Evolutionary conservation across 108 stramenopile genomes (phyloP).

Genomic region (Cyclotella cryptica): DNA sequence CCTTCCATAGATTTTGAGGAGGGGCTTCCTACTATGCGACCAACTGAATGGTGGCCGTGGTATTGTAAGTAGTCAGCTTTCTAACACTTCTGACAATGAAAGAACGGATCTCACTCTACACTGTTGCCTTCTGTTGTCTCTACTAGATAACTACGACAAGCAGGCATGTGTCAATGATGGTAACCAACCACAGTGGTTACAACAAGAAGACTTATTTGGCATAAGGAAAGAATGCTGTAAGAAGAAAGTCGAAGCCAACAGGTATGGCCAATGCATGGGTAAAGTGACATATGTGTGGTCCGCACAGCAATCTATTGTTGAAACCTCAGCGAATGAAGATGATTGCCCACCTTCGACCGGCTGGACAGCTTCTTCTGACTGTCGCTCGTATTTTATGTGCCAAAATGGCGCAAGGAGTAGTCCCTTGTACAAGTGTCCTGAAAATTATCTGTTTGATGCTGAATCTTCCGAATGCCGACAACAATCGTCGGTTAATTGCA

Average conservation of each 20-base stretch:
- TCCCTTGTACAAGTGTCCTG: not conserved
- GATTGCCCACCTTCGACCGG: conserved; percentile 3
- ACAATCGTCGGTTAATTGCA: not conserved
- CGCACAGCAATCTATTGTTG: conserved; percentile 3
- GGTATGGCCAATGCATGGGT: conserved; percentile 7
- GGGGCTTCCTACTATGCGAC: not conserved
- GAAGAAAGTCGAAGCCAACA: conserved; percentile 4
- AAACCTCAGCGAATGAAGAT: not conserved
- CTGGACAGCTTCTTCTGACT: conserved; percentile 17
- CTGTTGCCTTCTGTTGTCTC: not conserved
- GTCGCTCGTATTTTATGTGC: conserved; percentile 10
- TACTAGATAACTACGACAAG: conserved; percentile 11
- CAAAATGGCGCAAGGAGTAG: conserved; percentile 11
- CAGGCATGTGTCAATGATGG: conserved; percentile 14
- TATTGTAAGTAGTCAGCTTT: conserved; percentile 10
- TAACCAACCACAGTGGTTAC: conserved; percentile 2
- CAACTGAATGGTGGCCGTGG: conserved; percentile 11
- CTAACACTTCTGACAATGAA: not conserved
- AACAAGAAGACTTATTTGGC: conserved; percentile 8
- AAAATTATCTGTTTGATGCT: conserved; percentile 4
- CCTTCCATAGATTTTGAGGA: not conserved
- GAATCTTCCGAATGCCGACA: conserved; percentile 3
- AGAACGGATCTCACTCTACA: not conserved
- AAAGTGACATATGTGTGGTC: conserved; percentile 7
- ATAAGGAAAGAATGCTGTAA: conserved; percentile 10